Conservation (phyloP, 108 stramenopile genomes). For the Fragilaria crotonensis region DNA sequence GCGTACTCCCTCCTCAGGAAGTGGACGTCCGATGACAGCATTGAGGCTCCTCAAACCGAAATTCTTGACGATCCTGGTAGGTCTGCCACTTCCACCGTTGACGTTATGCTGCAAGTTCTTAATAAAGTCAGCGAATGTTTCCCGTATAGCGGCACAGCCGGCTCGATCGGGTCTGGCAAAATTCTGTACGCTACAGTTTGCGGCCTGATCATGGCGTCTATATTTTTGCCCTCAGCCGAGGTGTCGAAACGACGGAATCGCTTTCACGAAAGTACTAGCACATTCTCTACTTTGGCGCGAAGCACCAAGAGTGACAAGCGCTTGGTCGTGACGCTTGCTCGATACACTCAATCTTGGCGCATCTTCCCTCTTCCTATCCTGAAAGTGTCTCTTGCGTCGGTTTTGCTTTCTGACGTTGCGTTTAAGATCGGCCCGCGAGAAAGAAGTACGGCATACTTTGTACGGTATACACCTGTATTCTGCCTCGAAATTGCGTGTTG, state of each 20-base stretch:
- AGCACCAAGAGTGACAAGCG: slow-evolving; percentile 43
- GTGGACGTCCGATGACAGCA: slow-evolving; percentile 11
- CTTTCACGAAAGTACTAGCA: not conserved
- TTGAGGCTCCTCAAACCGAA: not conserved
- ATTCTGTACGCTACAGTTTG: slow-evolving; percentile 60
- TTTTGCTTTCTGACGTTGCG: slow-evolving; percentile 16
- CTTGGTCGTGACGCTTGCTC: slow-evolving; percentile 41
- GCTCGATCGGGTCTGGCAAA: slow-evolving; percentile 60
- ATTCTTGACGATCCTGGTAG: not conserved
- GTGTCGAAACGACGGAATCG: not conserved
- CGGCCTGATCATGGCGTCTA: slow-evolving; percentile 58
- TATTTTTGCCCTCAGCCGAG: slow-evolving; percentile 57
- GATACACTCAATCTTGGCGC: slow-evolving; percentile 56
- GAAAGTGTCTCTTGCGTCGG: slow-evolving; percentile 6
- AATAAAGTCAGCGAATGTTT: slow-evolving; percentile 20
- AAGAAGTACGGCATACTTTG: slow-evolving; percentile 24
- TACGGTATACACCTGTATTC: slow-evolving; percentile 70
- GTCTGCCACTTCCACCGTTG: not conserved
- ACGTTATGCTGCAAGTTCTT: slow-evolving; percentile 6
- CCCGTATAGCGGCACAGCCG: slow-evolving; percentile 58
- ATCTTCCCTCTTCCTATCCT: slow-evolving; percentile 65
- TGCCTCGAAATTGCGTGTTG: slow-evolving; percentile 84
- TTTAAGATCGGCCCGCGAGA: slow-evolving; percentile 28
- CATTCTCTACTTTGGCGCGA: not conserved
- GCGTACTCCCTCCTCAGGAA: slow-evolving; percentile 10